Percentiles rank a stretch among this genome's conserved stretches.
These are phyloP conservation scores for Pseudogymnoascus sp. DNA, from an alignment of 2,329 filamentous ascomycete species.

Conservation along the genomic window DNA sequence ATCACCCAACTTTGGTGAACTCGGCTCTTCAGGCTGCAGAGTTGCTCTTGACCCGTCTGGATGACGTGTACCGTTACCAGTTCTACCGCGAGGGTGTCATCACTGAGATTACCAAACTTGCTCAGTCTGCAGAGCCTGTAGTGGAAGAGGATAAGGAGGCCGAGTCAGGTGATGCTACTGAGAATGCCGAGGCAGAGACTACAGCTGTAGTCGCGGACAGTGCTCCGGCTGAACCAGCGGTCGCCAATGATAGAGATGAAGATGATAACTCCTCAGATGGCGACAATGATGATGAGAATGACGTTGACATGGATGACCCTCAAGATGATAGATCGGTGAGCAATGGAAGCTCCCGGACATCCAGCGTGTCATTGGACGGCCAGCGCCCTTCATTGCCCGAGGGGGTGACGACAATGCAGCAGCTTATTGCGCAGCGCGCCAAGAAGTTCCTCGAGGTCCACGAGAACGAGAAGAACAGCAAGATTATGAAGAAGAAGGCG, in stretches of 20 bases:
- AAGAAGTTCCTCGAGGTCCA: slow-evolving; percentile 78
- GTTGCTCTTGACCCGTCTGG: slow-evolving; percentile 73
- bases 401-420: slow-evolving; percentile 51
- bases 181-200: slow-evolving; percentile 17
- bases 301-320: slow-evolving; percentile 42
- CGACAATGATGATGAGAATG: slow-evolving; percentile 40
- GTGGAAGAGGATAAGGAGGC: slow-evolving; percentile 15
- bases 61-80: slow-evolving; percentile 86
- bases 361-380: slow-evolving; percentile 54
- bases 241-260: slow-evolving; percentile 24
- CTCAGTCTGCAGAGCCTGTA: slow-evolving; percentile 32
- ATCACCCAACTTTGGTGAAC: slow-evolving; percentile 79
- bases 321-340: slow-evolving; percentile 36
- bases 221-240: slow-evolving; percentile 23
- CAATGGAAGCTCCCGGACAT: slow-evolving; percentile 45
- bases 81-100: slow-evolving; percentile 97
- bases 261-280: slow-evolving; percentile 45
- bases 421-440: slow-evolving; percentile 66
- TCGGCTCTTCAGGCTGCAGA: slow-evolving; percentile 84
- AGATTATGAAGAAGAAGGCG: slow-evolving; percentile 70
- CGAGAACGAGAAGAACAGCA: slow-evolving; percentile 64
- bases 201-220: slow-evolving; percentile 14
- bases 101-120: slow-evolving; percentile 76
- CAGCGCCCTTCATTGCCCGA: slow-evolving; percentile 40
- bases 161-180: slow-evolving; percentile 12